phyloP scores from a whole-genome alignment of 129 eudicot genomes.

The Flaveria ramosissima region DNA sequence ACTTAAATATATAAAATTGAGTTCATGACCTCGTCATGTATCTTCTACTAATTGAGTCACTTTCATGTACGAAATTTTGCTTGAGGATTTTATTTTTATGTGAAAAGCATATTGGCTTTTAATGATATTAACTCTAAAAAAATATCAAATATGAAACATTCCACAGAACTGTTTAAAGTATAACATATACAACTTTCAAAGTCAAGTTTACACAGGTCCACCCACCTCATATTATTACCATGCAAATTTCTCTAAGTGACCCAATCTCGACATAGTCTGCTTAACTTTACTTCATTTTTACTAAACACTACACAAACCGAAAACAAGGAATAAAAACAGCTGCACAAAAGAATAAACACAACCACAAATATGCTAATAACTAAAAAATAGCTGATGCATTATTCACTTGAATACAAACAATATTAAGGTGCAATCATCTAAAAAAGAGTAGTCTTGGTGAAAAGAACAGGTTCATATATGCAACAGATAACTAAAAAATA shows the following conservation, averaged over 20 bases:
- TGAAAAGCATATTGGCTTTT: no score
- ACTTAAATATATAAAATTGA: no score
- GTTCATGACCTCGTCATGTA: no score
- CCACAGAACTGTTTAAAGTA: background rate
- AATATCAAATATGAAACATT: background rate
- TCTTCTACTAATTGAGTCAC: no score
- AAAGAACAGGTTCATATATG: slow-evolving; percentile 21
- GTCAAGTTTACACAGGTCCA: background rate
- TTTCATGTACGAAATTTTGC: no score
- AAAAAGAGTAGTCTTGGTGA: slow-evolving; percentile 5
- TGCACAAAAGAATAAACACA: background rate
- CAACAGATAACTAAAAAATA: background rate
- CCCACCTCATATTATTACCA: background rate
- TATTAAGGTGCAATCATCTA: background rate
- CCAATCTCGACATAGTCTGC: background rate
- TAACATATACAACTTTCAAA: background rate
- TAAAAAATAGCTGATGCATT: background rate
- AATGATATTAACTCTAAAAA: background rate
- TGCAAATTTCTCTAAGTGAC: background rate
- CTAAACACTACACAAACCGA: background rate
- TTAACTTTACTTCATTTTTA: background rate
- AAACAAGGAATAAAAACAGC: background rate
- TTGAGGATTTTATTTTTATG: no score
- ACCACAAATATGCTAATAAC: background rate
- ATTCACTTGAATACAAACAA: slow-evolving; percentile 23